These are phyloP conservation scores for Encephalitozoon cuniculi DNA, from an alignment of 371 early-diverging fungal genomes.

Conservation along the genomic window DNA sequence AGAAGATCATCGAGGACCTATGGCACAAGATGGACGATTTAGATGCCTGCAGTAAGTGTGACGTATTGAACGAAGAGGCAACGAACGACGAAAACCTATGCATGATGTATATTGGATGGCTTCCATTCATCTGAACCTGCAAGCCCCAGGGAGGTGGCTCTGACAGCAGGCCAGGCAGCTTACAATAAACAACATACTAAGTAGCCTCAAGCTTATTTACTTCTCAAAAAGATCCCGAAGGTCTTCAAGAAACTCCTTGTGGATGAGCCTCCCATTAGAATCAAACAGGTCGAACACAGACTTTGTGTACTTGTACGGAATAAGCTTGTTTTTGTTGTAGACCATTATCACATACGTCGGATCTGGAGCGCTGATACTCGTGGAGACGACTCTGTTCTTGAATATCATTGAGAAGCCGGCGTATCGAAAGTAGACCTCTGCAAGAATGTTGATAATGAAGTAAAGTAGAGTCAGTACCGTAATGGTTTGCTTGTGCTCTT, in stretches of 20 bases:
- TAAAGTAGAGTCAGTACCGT: slow-evolving; percentile 6
- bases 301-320: slow-evolving; percentile 39
- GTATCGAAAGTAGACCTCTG: slow-evolving; percentile 12
- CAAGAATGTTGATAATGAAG: slow-evolving; percentile 37
- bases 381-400: not conserved
- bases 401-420: not conserved
- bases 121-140: slow-evolving; percentile 60
- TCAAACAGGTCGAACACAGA: slow-evolving; percentile 48
- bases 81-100: slow-evolving; percentile 81
- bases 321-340: slow-evolving; percentile 11
- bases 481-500: slow-evolving; percentile 26
- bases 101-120: slow-evolving; percentile 89
- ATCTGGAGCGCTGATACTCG: not conserved
- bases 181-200: not conserved
- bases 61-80: slow-evolving; percentile 80
- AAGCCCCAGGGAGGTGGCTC: too few relatives aligned
- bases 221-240: slow-evolving; percentile 38
- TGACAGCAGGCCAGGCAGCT: not conserved
- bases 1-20: slow-evolving; percentile 45
- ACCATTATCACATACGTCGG: slow-evolving; percentile 28
- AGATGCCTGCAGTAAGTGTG: slow-evolving; percentile 66
- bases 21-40: slow-evolving; percentile 42
- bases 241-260: slow-evolving; percentile 34
- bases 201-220: not conserved
- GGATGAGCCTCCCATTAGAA: slow-evolving; percentile 33